A percentile compares a stretch with the other conserved stretches of the same genome.
Evolutionary conservation across 495 filamentous ascomycete species (phyloP).

Genomic region (Emericellopsis terricola): DNA sequence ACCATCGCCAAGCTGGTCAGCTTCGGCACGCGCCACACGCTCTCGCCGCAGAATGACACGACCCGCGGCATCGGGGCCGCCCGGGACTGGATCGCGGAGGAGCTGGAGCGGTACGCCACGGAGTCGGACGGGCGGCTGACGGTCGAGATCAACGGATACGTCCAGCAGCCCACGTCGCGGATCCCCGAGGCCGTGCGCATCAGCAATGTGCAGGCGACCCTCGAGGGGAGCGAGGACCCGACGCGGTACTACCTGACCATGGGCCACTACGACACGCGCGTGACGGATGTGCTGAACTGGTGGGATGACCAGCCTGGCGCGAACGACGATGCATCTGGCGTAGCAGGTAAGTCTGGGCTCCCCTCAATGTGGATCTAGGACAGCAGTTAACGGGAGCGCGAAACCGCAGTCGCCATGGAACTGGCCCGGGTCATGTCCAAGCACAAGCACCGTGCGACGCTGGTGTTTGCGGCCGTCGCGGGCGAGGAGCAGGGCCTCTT

Average conservation of each 20-base stretch:
- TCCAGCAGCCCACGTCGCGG: conserved; percentile 20
- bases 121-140: conserved; percentile 21
- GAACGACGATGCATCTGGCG: conserved; percentile 29
- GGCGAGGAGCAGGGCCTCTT: conserved; percentile 36
- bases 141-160: conserved; percentile 25
- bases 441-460: conserved; percentile 23
- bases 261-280: conserved; percentile 34
- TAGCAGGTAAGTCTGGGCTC: conserved; percentile 7
- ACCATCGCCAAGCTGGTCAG: conserved; percentile 27
- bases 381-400: no score
- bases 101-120: conserved; percentile 20
- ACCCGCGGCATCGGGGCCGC: conserved; percentile 34
- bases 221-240: conserved; percentile 27
- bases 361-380: no score
- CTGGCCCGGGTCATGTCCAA: conserved; percentile 27
- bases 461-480: conserved; percentile 32
- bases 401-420: conserved; percentile 23
- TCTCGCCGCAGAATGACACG: conserved; percentile 25
- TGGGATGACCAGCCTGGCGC: conserved; percentile 32
- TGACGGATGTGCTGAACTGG: conserved; percentile 28
- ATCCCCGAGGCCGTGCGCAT: conserved; percentile 27
- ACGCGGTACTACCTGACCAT: conserved; percentile 30
- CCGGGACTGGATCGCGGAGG: conserved; percentile 29
- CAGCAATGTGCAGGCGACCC: conserved; percentile 29
- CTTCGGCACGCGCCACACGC: conserved; percentile 34